Percentiles rank a stretch among this genome's conserved stretches.
These are phyloP conservation scores for Blastomyces emzantsi DNA, from an alignment of 2,329 filamentous ascomycete genomes.

Conservation along the genomic window DNA sequence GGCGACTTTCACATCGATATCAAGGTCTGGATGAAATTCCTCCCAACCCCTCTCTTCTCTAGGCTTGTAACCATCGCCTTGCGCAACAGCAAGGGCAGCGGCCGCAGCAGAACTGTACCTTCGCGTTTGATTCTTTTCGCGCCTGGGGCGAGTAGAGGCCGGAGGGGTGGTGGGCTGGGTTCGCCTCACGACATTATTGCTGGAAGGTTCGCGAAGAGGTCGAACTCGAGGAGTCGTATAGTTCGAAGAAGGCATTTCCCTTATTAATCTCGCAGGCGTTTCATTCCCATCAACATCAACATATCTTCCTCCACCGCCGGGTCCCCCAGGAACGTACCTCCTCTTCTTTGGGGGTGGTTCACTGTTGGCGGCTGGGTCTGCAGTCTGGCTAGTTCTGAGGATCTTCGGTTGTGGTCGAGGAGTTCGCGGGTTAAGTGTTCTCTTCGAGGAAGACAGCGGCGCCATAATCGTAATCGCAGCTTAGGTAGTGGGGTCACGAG, in stretches of 20 bases:
- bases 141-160: slow-evolving; percentile 32
- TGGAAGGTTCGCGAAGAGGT: slow-evolving; percentile 45
- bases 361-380: slow-evolving; percentile 25
- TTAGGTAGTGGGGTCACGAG: background rate
- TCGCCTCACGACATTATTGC: slow-evolving; percentile 25
- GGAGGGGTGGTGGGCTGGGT: slow-evolving; percentile 23
- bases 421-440: slow-evolving; percentile 22
- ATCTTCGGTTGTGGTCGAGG: slow-evolving; percentile 22
- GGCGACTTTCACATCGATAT: slow-evolving; percentile 72
- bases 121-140: slow-evolving; percentile 38
- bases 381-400: slow-evolving; percentile 25
- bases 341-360: slow-evolving; percentile 62
- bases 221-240: slow-evolving; percentile 43
- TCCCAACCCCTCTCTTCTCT: slow-evolving; percentile 95
- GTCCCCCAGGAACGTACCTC: slow-evolving; percentile 76
- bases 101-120: slow-evolving; percentile 76
- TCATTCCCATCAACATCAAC: slow-evolving; percentile 62
- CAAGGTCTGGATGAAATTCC: slow-evolving; percentile 91
- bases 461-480: slow-evolving; percentile 22
- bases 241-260: slow-evolving; percentile 42
- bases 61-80: slow-evolving; percentile 94
- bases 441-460: slow-evolving; percentile 22
- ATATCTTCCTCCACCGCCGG: slow-evolving; percentile 77
- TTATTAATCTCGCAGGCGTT: slow-evolving; percentile 43
- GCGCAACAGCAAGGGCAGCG: slow-evolving; percentile 77